Percentiles rank a stretch among this genome's conserved stretches.
Conservation (phyloP, 2,329 filamentous ascomycete species). For the Metarhizium humberi region DNA sequence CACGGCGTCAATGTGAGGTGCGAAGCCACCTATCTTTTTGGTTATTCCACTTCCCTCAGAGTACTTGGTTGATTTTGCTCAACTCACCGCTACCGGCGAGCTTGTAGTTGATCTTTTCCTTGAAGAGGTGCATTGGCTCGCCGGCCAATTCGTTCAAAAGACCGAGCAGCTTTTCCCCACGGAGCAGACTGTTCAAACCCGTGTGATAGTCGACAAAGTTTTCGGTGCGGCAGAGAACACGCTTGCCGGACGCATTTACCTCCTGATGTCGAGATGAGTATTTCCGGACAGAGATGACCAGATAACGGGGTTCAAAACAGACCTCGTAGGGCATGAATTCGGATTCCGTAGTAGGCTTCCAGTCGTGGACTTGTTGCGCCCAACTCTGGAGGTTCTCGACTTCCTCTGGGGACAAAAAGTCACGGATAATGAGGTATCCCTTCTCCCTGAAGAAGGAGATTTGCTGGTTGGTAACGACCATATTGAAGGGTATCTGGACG, state of each 20-base stretch:
- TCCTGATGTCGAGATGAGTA: not conserved
- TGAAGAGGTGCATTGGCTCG: too few species aligned
- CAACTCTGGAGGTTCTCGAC: conserved; percentile 7
- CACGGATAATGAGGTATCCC: conserved; percentile 11
- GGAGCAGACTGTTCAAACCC: conserved; percentile 5
- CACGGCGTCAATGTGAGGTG: too few species aligned
- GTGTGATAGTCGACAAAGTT: conserved; percentile 12
- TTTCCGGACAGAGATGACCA: not conserved
- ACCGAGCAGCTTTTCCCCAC: too few species aligned
- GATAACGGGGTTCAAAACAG: not conserved
- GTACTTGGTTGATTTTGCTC: too few species aligned
- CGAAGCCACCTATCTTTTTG: too few species aligned
- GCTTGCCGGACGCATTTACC: conserved; percentile 9
- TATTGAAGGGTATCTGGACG: too few species aligned
- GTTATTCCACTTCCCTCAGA: too few species aligned
- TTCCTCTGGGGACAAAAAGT: conserved; percentile 7
- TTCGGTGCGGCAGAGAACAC: conserved; percentile 11
- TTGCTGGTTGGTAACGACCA: not conserved
- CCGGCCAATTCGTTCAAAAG: too few species aligned
- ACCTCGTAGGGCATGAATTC: conserved; percentile 8
- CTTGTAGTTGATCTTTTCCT: too few species aligned
- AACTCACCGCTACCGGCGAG: too few species aligned
- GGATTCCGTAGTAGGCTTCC: conserved; percentile 8
- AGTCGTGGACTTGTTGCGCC: conserved; percentile 11
- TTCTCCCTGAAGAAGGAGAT: conserved; percentile 9